Evolutionary conservation across 306 rosid species (phyloP), one percentile per base, ranked within the genome.

Genomic region (Acacia confusa): DNA sequence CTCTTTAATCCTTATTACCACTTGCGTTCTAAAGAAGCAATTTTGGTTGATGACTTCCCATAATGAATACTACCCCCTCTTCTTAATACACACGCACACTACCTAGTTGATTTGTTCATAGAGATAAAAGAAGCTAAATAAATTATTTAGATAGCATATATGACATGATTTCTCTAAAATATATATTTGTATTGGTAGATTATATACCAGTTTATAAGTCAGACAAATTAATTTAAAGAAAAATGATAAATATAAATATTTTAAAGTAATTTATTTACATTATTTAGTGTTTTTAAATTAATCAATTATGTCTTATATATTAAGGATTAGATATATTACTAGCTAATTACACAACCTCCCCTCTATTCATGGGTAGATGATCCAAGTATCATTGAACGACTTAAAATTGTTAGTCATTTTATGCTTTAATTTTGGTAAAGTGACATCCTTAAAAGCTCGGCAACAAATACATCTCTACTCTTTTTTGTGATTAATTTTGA

Each of bases 31-130:
- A 67, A 66, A 55, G 64, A 16, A 61, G 80, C 72, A 19, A 66
- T 44, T 72, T 65, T 22, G 79, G 79, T 77, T 64, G 75, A 53
- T 75, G 70, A 81, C 24, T 74, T 41, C 52, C 47, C 75, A 70
- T 69, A 65, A 70, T 69, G 58, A 52, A 16, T 67, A 24, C 36
- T 32, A 32, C 6, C 36, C 4, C 36, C 36, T 32, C 36, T 4
- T 32, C 36, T 32, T 32, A 30, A 30, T 30, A 30, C 34, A n/a
- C n/a, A n/a, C n/a, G n/a, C n/a, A n/a, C n/a, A n/a, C n/a, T n/a
- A n/a, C n/a, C n/a, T n/a, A n/a, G n/a, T n/a, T n/a, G n/a, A n/a
- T n/a, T n/a, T n/a, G n/a, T n/a, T n/a, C n/a, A n/a, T n/a, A n/a
- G n/a, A 30, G 40, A 36, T 36, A 6, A 36, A 6, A 36, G 40